phyloP scores from a whole-genome alignment of 495 filamentous ascomycete species.

The Glarea lozoyensis region DNA sequence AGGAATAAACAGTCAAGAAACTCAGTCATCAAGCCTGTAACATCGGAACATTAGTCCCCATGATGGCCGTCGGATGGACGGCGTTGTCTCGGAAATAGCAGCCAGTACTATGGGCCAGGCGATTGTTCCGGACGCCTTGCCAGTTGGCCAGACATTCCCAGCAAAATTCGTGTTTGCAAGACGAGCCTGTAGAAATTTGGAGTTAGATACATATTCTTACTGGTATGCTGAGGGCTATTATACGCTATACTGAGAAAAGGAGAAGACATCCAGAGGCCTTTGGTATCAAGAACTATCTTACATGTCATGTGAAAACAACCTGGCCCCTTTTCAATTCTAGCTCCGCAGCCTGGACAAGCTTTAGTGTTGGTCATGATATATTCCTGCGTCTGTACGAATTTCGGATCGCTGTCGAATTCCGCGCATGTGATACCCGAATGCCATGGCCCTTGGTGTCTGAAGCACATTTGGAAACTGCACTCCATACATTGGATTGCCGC shows the following conservation, averaged over 20 bases:
- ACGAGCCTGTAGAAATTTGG: conserved; percentile 3
- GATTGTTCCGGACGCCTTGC: background rate
- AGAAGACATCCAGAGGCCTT: background rate
- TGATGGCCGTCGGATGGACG: conserved; percentile 2
- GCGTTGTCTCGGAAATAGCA: conserved; percentile 4
- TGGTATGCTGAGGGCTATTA: background rate
- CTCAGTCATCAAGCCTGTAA: conserved; percentile 2
- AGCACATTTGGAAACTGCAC: background rate
- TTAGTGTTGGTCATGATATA: background rate
- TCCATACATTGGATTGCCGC: background rate
- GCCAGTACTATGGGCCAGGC: conserved; percentile 1
- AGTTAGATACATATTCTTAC: conserved; percentile 1
- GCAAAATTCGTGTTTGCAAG: conserved; percentile 3
- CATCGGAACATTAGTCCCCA: conserved; percentile 1
- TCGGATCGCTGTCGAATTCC: background rate
- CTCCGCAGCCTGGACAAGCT: background rate
- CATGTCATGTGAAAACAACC: background rate
- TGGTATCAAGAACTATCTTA: background rate
- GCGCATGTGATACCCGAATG: background rate
- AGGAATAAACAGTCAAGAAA: background rate
- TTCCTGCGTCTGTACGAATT: background rate
- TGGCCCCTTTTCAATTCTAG: background rate
- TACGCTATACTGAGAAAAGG: background rate
- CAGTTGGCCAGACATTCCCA: conserved; percentile 3
- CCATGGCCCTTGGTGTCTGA: background rate